These are phyloP conservation scores for Vigna nakashimae DNA, from an alignment of 306 rosid species.

Conservation along the genomic window DNA sequence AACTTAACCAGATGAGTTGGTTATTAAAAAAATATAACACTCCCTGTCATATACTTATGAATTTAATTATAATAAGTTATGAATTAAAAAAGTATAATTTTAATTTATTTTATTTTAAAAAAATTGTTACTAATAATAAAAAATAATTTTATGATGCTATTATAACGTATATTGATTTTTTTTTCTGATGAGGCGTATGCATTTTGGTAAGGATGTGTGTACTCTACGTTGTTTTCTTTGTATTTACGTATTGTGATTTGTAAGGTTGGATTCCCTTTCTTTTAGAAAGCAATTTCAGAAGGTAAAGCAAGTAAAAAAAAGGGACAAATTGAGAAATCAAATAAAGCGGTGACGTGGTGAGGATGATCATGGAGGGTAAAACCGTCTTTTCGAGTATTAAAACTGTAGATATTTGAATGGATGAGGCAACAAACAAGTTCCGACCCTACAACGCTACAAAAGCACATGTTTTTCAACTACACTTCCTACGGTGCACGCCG, in stretches of 20 bases:
- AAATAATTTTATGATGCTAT: too few relatives aligned
- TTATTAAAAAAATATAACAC: too few relatives aligned
- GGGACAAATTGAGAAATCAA: not conserved
- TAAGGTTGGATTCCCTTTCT: not conserved
- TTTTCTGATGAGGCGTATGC: too few relatives aligned
- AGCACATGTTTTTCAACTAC: conserved; percentile 10
- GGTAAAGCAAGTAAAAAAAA: not conserved
- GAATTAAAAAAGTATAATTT: too few relatives aligned
- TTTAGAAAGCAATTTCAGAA: not conserved
- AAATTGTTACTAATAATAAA: too few relatives aligned
- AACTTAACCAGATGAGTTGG: too few relatives aligned
- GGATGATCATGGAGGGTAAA: conserved; percentile 40
- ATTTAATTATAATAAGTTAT: too few relatives aligned
- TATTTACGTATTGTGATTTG: not conserved
- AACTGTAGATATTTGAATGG: conserved; percentile 33
- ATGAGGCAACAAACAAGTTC: conserved; percentile 22
- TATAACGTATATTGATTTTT: too few relatives aligned
- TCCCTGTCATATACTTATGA: too few relatives aligned
- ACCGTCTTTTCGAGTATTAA: not conserved
- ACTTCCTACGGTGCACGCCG: conserved; percentile 38
- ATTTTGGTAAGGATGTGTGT: too few relatives aligned
- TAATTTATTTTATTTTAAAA: too few relatives aligned
- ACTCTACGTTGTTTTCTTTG: not conserved
- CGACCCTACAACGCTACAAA: not conserved
- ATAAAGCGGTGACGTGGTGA: conserved; percentile 4